A percentile compares a stretch with the other conserved stretches of the same genome.
These are phyloP conservation scores for Arthrobotrys conoides DNA, from an alignment of 2,329 filamentous ascomycete genomes.

Conservation along the genomic window DNA sequence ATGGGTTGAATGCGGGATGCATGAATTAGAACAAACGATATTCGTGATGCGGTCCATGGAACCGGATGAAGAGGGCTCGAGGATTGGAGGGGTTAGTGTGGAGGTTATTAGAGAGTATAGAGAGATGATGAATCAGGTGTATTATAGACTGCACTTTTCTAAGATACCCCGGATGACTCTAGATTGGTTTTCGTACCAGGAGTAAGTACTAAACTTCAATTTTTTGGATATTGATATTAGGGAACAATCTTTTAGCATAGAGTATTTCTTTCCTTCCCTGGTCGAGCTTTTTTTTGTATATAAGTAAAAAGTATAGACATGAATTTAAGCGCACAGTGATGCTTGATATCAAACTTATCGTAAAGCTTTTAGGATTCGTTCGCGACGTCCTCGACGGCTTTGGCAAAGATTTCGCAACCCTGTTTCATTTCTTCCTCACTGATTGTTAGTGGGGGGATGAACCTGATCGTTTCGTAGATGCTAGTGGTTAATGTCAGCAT, in stretches of 20 bases:
- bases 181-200: constrained; percentile 12
- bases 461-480: constrained; percentile 67
- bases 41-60: constrained; percentile 32
- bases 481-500: constrained; percentile 67
- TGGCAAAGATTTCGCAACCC: constrained; percentile 66
- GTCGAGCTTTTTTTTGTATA: constrained; percentile 2
- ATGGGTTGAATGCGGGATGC: constrained; percentile 23
- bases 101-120: background rate
- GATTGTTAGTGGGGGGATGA: constrained; percentile 67
- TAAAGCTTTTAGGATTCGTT: constrained; percentile 65
- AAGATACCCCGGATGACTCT: constrained; percentile 9
- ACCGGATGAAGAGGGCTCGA: constrained; percentile 8
- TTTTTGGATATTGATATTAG: background rate
- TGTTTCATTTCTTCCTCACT: constrained; percentile 67
- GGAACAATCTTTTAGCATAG: background rate
- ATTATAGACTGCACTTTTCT: constrained; percentile 20
- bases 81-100: constrained; percentile 5
- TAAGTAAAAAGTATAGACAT: constrained; percentile 23
- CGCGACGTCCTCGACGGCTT: constrained; percentile 67
- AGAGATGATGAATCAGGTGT: constrained; percentile 4
- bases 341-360: background rate
- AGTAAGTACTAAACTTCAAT: background rate
- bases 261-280: background rate
- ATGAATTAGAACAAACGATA: constrained; percentile 27
- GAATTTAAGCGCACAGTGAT: background rate